Percentiles rank a stretch among this genome's conserved stretches.
phyloP scores from a whole-genome alignment of 768 basidiomycete species.

The Mycena vulgaris region DNA sequence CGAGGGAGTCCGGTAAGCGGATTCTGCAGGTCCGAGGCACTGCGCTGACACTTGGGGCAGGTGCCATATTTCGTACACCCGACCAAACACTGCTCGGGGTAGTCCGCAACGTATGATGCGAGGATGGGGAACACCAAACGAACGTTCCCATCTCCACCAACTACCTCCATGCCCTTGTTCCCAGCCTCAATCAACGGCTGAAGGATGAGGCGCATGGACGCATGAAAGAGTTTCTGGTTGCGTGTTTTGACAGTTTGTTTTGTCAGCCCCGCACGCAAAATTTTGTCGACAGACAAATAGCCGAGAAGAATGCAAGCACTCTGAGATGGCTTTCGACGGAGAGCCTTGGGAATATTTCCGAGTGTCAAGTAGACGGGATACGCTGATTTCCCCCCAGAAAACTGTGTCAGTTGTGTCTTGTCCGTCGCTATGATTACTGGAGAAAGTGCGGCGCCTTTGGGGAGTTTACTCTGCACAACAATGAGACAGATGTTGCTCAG shows the following conservation, averaged over 20 bases:
- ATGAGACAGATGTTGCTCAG: no score
- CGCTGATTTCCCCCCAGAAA: conserved; percentile 53
- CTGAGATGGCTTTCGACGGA: conserved; percentile 41
- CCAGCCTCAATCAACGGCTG: conserved; percentile 45
- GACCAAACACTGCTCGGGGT: conserved; percentile 59
- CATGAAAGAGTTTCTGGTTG: conserved; percentile 46
- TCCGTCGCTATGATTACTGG: conserved; percentile 39
- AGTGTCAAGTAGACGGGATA: conserved; percentile 63
- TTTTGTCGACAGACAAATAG: conserved; percentile 55
- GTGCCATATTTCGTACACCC: conserved; percentile 37
- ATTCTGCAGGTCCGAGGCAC: conserved; percentile 29
- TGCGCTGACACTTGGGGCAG: conserved; percentile 44
- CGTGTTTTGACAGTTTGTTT: conserved; percentile 18
- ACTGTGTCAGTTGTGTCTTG: conserved; percentile 52
- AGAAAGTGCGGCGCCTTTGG: neutral
- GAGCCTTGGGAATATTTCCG: conserved; percentile 54
- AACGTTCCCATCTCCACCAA: no score
- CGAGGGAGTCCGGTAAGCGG: neutral
- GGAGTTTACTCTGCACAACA: neutral
- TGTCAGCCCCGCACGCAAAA: conserved; percentile 37
- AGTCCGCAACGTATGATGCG: conserved; percentile 40
- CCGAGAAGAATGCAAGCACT: conserved; percentile 54
- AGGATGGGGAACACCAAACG: no score
- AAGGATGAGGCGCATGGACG: conserved; percentile 50
- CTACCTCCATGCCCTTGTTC: conserved; percentile 50